phyloP scores from a whole-genome alignment of 75 land plant genomes.

The Pseudotsuga menziesii region DNA sequence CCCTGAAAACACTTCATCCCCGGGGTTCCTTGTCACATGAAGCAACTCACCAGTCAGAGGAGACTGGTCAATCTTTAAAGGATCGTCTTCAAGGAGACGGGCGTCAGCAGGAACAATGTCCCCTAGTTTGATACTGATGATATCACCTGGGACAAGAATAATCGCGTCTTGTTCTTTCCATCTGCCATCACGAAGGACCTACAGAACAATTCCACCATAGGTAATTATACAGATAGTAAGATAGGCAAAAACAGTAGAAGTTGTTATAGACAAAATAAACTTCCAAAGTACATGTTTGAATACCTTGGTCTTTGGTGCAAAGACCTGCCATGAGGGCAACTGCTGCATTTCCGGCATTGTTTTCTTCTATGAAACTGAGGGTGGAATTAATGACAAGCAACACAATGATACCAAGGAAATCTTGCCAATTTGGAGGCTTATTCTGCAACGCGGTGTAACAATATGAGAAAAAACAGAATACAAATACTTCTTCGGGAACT shows the following conservation, averaged over 20 bases:
- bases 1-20: constrained; percentile 82
- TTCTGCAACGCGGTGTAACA: constrained; percentile 12
- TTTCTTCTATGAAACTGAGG: constrained; percentile 80
- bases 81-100: constrained; percentile 79
- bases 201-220: constrained; percentile 1
- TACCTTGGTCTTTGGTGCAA: constrained; percentile 85
- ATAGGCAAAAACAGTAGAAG: too few relatives aligned
- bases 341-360: constrained; percentile 84
- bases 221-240: constrained; percentile 7
- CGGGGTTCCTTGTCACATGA: constrained; percentile 74
- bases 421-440: constrained; percentile 79
- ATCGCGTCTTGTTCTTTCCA: constrained; percentile 84
- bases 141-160: constrained; percentile 87
- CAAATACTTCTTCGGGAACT: neutral
- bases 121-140: constrained; percentile 71
- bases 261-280: too few relatives aligned
- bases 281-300: neutral
- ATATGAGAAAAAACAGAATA: neutral
- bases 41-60: constrained; percentile 72
- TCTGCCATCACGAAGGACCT: constrained; percentile 76
- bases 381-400: constrained; percentile 75
- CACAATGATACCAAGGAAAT: constrained; percentile 69
- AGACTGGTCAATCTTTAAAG: constrained; percentile 77
- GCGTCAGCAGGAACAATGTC: constrained; percentile 91
- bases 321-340: constrained; percentile 85